Evolutionary conservation across 2,329 filamentous ascomycete species (phyloP).

Genomic region (Magnaporthiopsis poae): DNA sequence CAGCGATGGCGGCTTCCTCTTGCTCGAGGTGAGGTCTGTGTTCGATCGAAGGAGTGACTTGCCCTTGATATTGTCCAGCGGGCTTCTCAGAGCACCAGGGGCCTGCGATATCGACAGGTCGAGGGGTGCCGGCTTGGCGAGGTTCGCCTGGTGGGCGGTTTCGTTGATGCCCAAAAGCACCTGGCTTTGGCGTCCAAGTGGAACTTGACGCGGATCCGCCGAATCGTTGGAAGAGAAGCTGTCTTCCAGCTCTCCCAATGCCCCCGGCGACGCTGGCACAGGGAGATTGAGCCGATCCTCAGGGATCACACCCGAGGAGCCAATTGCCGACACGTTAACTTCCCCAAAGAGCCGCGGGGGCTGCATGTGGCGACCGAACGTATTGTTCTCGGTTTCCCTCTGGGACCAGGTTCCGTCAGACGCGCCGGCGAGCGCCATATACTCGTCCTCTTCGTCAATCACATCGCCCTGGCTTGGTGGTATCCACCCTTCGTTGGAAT

Average conservation of each 20-base stretch:
- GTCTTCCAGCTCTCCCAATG: slow-evolving; percentile 32
- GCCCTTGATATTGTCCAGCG: slow-evolving; percentile 26
- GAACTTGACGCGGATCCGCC: background rate
- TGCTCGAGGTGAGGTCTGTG: slow-evolving; percentile 37
- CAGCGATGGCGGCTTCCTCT: slow-evolving; percentile 36
- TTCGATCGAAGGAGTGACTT: slow-evolving; percentile 23
- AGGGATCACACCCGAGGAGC: slow-evolving; percentile 42
- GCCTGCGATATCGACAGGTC: background rate
- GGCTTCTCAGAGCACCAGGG: background rate
- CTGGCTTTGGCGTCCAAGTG: slow-evolving; percentile 13
- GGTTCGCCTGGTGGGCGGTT: slow-evolving; percentile 39
- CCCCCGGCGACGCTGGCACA: slow-evolving; percentile 20
- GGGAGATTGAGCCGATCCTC: slow-evolving; percentile 40
- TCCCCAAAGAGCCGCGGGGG: slow-evolving; percentile 44
- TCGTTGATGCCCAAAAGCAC: slow-evolving; percentile 23
- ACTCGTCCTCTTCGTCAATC: slow-evolving; percentile 22
- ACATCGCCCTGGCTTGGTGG: slow-evolving; percentile 21
- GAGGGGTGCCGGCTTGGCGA: slow-evolving; percentile 14
- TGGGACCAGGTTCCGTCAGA: slow-evolving; percentile 53
- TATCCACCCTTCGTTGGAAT: slow-evolving; percentile 23
- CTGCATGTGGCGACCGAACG: slow-evolving; percentile 40
- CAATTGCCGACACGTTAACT: slow-evolving; percentile 42
- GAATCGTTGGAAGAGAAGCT: slow-evolving; percentile 24
- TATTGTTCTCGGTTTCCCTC: slow-evolving; percentile 71
- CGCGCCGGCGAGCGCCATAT: slow-evolving; percentile 22